Conservation (phyloP, 176 grass and related monocot genomes). For the Pontederia paniculata region DNA sequence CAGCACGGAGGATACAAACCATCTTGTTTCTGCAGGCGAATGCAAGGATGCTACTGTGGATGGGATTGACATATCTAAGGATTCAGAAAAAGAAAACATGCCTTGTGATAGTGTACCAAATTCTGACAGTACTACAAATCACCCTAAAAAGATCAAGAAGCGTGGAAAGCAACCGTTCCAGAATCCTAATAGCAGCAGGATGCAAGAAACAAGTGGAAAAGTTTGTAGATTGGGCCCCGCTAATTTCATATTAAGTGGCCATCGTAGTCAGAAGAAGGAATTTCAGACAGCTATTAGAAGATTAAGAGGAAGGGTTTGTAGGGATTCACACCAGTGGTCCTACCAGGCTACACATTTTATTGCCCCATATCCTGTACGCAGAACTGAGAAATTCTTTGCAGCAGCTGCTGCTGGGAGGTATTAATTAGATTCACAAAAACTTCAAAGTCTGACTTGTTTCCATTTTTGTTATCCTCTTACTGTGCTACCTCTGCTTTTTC, state of each 20-base stretch:
- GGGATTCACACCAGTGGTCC: conserved; percentile 82
- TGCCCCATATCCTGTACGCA: conserved; percentile 39
- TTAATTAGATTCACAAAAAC: no score
- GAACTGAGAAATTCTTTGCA: conserved; percentile 95
- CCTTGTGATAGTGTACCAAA: conserved; percentile 15
- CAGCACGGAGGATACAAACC: conserved; percentile 13
- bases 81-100: conserved; percentile 55
- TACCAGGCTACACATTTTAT: conserved; percentile 90
- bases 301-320: conserved; percentile 57
- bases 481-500: neutral
- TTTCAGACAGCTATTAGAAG: conserved; percentile 44
- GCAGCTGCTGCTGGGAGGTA: conserved; percentile 79
- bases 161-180: conserved; percentile 15
- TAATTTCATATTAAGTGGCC: conserved; percentile 79
- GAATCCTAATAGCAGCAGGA: conserved; percentile 10
- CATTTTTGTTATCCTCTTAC: no score
- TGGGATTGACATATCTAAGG: conserved; percentile 15
- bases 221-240: conserved; percentile 15
- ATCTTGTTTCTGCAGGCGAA: conserved; percentile 25
- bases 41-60: conserved; percentile 30
- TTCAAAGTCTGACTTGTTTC: no score
- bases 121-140: conserved; percentile 10
- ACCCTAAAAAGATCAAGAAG: conserved; percentile 12
- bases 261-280: conserved; percentile 41
- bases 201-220: conserved; percentile 17